A percentile compares a stretch with the other conserved stretches of the same genome.
Evolutionary conservation across 495 filamentous ascomycete genomes (phyloP).

Genomic region (Neurospora africana): DNA sequence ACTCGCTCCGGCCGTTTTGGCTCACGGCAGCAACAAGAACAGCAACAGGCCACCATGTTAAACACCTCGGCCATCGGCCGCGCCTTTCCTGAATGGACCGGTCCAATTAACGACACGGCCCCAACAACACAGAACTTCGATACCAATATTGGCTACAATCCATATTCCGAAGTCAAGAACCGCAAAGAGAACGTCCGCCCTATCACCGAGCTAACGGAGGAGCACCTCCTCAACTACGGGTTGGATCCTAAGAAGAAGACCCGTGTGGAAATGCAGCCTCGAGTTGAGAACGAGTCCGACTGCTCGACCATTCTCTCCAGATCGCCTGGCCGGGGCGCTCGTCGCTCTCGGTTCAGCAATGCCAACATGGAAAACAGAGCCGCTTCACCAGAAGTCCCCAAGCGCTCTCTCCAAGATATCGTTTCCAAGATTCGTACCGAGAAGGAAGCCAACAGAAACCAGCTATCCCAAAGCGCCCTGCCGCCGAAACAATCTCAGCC

Average conservation of each 20-base stretch:
- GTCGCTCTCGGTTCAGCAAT: slow-evolving; percentile 19
- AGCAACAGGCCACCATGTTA: slow-evolving; percentile 21
- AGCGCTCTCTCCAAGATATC: slow-evolving; percentile 23
- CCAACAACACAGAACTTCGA: slow-evolving; percentile 14
- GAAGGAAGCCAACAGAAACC: slow-evolving; percentile 11
- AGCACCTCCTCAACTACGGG: slow-evolving; percentile 18
- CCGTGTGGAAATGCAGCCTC: slow-evolving; percentile 33
- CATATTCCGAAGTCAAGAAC: slow-evolving; percentile 6
- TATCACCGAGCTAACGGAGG: slow-evolving; percentile 8
- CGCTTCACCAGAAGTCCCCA: slow-evolving; percentile 11
- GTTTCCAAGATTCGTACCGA: slow-evolving; percentile 22
- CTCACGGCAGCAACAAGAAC: slow-evolving; percentile 3
- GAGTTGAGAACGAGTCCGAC: slow-evolving; percentile 35
- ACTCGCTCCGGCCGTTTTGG: slow-evolving; percentile 22
- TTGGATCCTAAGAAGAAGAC: slow-evolving; percentile 20
- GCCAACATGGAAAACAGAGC: slow-evolving; percentile 1
- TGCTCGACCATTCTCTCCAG: slow-evolving; percentile 28
- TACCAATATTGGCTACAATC: slow-evolving; percentile 6
- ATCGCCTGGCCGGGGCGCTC: slow-evolving; percentile 8
- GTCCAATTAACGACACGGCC: slow-evolving; percentile 13
- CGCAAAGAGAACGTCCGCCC: slow-evolving; percentile 34
- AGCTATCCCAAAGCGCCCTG: slow-evolving; percentile 5
- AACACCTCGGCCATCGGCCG: slow-evolving; percentile 54
- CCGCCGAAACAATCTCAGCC: slow-evolving; percentile 13
- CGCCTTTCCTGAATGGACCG: slow-evolving; percentile 51